Evolutionary conservation across 169 alveolate species (phyloP).

Genomic region (Amoebophrya sp.): DNA sequence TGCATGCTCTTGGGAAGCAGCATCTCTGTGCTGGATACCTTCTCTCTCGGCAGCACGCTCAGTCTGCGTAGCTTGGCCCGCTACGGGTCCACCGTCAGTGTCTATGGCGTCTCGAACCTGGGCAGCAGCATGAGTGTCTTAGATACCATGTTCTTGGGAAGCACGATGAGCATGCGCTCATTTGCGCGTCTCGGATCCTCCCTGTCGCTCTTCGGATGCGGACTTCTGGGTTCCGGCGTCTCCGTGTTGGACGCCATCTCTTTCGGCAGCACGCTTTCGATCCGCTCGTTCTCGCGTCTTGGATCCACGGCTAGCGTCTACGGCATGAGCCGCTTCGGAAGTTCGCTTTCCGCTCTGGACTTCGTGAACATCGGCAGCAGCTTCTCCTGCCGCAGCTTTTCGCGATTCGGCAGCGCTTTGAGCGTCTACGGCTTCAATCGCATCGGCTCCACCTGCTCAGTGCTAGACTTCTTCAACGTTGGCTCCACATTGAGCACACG

Average conservation of each 20-base stretch:
- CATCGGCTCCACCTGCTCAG: background rate
- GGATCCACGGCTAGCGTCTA: conserved; percentile 25
- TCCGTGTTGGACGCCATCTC: background rate
- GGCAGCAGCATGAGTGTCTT: background rate
- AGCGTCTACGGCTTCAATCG: background rate
- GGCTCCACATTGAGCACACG: background rate
- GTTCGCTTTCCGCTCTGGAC: conserved; percentile 6
- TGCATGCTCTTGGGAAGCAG: background rate
- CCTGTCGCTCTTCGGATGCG: conserved; percentile 2
- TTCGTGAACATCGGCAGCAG: background rate
- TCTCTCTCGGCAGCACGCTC: background rate
- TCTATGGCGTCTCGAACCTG: background rate
- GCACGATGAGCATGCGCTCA: background rate
- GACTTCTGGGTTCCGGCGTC: background rate
- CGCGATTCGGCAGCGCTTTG: background rate
- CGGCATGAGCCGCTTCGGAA: conserved; percentile 38
- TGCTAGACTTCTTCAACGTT: background rate
- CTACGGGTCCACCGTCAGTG: background rate
- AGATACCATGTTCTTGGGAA: conserved; percentile 31
- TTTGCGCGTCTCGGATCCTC: background rate
- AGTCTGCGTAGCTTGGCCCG: background rate
- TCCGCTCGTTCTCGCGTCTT: background rate
- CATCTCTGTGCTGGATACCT: conserved; percentile 26
- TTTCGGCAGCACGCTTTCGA: background rate
- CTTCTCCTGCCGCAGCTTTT: background rate